Base-by-base conservation (phyloP, 2,329 filamentous ascomycete genomes). In the Sporothrix variecibatus region DNA sequence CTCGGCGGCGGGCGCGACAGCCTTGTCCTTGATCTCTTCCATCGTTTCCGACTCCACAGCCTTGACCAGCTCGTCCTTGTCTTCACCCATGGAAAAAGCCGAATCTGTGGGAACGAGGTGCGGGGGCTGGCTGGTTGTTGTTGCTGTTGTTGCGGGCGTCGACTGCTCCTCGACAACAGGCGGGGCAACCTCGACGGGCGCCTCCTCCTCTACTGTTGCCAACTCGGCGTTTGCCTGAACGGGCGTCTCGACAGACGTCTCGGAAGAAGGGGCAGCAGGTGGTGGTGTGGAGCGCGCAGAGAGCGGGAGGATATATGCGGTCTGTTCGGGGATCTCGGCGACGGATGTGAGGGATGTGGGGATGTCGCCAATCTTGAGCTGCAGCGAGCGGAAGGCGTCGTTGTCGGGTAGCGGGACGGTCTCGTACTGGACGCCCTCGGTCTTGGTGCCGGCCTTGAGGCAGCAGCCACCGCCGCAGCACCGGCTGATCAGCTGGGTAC, bases 371-470 rank as follows among this genome's bases (percentile, higher is more conserved):
- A 98, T 87, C 78, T 92, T 93, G 78, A 98, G 87, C 71, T 91
- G 87, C 68, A 99, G 87, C 75, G 92, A 93, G 73, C 89, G 88
- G 84, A 93, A 99, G 20, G 96, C 96, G 75, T 92, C 88, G 79
- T 97, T 98, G 81, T 96, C 90, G 0, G 95, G 95, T 2, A 89
- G 80, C 20, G 84, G 79, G 26, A 91, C 81, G 7, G 80, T 80
- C 78, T 91, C 89, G 74, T 86, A 89, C 56, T 87, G 82, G 64
- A 89, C 75, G 43, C 83, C 84, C 2, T 85, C 81, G 70, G 82
- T 84, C 76, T 84, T 83, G 70, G 81, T 81, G 67, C 82, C 82
- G 68, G 86, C 76, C 70, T 84, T 86, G 81, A 90, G 85, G 78
- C 89, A 91, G 81, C 90, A 91, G 73, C 89, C 89, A 40, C 89